Evolutionary conservation across 2,329 filamentous ascomycete genomes (phyloP), one percentile per base, ranked within the genome.

Genomic region (Colletotrichum theobromicola): DNA sequence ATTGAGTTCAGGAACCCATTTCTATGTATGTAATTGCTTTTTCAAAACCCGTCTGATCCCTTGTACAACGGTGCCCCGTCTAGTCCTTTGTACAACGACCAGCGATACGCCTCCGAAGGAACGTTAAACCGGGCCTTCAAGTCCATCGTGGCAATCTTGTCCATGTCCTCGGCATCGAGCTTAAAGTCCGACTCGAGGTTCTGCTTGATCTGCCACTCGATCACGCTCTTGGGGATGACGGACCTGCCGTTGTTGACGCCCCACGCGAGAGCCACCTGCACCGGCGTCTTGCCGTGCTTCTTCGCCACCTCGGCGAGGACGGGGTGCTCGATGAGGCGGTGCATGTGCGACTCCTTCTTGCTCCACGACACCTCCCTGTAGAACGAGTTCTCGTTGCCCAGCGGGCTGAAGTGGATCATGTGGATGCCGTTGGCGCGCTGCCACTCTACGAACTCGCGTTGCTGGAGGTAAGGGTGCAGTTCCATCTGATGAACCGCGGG

Each of bases 401-500:
- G 77, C 1, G 82, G 82, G 18, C 80, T 82, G 73, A 83, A 83
- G 4, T 82, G 80, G 1, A 81, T 75, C 2, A 83, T 77, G 32
- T 81, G 79, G 28, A 84, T 84, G 15, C 79, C 77, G 12, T 81
- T 69, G 13, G 76, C 72, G 35, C 68, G 61, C 9, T 82, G 78
- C 37, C 72, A 80, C 24, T 79, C 74, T 4, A 76, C 76, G 24
- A 79, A 78, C 0, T 71, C 61, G 13, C 77, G 76, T 37, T 80
- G 79, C 32, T 80, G 85, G 24, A 88, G 42, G 42, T 50, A 50
- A 12, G 42, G 42, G 24, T 50, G 42, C n/a, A 92, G 86, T 80
- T 93, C 91, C 77, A 91, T 85, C 81, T 93, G 90, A 84, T 92
- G 65, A 82, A 78, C 67, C 21, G 78, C 78, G 58, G 78, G 78